These are phyloP conservation scores for Mycena rosella DNA, from an alignment of 768 basidiomycete genomes.

Conservation along the genomic window DNA sequence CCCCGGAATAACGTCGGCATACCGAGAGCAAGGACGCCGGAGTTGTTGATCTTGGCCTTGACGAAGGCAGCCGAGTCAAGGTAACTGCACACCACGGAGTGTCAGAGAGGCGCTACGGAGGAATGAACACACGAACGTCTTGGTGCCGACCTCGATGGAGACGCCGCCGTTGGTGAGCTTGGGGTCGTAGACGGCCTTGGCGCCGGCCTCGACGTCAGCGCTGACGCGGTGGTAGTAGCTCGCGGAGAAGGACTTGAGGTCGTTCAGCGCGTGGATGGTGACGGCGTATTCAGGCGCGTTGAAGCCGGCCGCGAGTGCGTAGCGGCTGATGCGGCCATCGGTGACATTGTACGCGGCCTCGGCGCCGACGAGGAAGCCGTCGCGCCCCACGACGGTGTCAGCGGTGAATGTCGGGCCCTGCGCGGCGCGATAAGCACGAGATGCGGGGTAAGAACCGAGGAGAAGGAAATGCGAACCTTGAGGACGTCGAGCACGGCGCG, in stretches of 20 bases:
- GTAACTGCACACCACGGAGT: slow-evolving; percentile 63
- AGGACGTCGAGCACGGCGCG: slow-evolving; percentile 92
- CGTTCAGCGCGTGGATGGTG: slow-evolving; percentile 94
- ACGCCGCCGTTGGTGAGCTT: slow-evolving; percentile 91
- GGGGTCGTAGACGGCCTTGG: slow-evolving; percentile 96
- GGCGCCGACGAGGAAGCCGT: slow-evolving; percentile 96
- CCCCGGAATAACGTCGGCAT: slow-evolving; percentile 34
- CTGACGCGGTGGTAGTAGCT: slow-evolving; percentile 99
- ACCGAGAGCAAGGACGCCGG: slow-evolving; percentile 91
- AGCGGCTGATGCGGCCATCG: slow-evolving; percentile 91
- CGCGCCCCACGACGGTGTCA: slow-evolving; percentile 94
- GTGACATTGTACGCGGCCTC: slow-evolving; percentile 98
- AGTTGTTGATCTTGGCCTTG: slow-evolving; percentile 99
- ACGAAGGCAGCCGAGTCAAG: slow-evolving; percentile 92
- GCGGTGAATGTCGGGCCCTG: slow-evolving; percentile 98
- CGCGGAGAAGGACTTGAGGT: slow-evolving; percentile 93
- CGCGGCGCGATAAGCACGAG: slow-evolving; percentile 7
- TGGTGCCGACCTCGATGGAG: slow-evolving; percentile 94
- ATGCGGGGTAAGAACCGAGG: slow-evolving; percentile 18
- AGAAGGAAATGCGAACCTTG: slow-evolving; percentile 71
- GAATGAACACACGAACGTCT: slow-evolving; percentile 70
- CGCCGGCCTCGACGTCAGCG: slow-evolving; percentile 92
- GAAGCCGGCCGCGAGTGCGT: slow-evolving; percentile 93
- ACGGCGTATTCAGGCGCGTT: slow-evolving; percentile 97
- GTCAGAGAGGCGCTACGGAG: slow-evolving; percentile 12